A percentile compares a stretch with the other conserved stretches of the same genome.
Conservation (phyloP, 192 early-diverging fungal species). For the Cetraspora pellucida region DNA sequence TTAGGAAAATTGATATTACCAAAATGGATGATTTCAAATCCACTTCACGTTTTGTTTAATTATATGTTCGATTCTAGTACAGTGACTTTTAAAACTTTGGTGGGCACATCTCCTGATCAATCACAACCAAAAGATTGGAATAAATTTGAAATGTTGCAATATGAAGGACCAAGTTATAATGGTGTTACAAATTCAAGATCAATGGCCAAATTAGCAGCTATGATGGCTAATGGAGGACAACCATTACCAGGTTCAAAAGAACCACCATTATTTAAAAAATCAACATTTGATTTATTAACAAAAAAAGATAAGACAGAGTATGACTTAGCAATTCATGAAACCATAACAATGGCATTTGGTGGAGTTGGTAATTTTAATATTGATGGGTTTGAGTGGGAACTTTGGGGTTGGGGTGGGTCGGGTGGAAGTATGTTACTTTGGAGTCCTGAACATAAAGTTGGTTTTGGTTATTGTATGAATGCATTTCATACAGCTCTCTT, state of each 20-base stretch:
- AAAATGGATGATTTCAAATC: constrained; percentile 34
- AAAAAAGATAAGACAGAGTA: constrained; percentile 26
- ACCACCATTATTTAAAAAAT: constrained; percentile 32
- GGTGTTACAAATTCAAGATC: constrained; percentile 62
- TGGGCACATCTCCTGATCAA: constrained; percentile 28
- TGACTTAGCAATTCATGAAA: constrained; percentile 35
- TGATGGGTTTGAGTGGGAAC: constrained; percentile 35
- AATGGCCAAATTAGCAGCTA: constrained; percentile 60
- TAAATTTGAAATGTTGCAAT: constrained; percentile 31
- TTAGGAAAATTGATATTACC: constrained; percentile 55
- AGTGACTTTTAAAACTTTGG: constrained; percentile 35
- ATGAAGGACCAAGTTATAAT: constrained; percentile 54
- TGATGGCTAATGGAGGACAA: constrained; percentile 62
- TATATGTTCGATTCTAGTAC: constrained; percentile 38
- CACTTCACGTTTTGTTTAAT: constrained; percentile 33
- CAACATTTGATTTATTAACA: constrained; percentile 36
- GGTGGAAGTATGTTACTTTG: constrained; percentile 63
- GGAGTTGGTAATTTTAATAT: constrained; percentile 40
- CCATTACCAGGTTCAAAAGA: constrained; percentile 27
- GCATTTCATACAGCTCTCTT: constrained; percentile 49
- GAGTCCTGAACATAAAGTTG: constrained; percentile 57
- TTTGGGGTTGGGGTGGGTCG: constrained; percentile 65
- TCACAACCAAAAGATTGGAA: constrained; percentile 47
- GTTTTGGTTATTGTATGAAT: constrained; percentile 64
- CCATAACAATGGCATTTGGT: constrained; percentile 41